These are phyloP conservation scores for Teratosphaeriaceae sp. DNA, from an alignment of 2,329 filamentous ascomycete species.

Conservation along the genomic window DNA sequence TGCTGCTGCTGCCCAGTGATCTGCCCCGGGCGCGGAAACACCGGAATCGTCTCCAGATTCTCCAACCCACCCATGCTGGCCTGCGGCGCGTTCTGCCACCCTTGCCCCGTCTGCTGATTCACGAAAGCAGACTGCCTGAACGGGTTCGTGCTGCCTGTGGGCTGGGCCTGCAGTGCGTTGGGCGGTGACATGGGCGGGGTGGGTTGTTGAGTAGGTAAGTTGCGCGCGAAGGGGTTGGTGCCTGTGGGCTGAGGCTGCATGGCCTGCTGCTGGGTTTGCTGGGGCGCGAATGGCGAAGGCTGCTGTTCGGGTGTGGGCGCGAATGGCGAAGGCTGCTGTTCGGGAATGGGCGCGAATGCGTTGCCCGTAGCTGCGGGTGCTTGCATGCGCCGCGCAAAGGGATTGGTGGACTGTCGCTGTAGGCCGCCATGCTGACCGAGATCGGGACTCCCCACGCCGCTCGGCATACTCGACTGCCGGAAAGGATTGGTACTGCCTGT, in stretches of 20 bases:
- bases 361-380: conserved; percentile 8
- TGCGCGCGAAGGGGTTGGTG: conserved; percentile 65
- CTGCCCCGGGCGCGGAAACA: conserved; percentile 75
- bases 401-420: conserved; percentile 35
- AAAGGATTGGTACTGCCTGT: conserved; percentile 79
- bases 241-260: conserved; percentile 57
- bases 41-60: conserved; percentile 67
- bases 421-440: conserved; percentile 12
- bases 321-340: conserved; percentile 15
- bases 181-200: conserved; percentile 32
- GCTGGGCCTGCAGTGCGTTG: conserved; percentile 55
- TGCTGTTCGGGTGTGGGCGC: conserved; percentile 13
- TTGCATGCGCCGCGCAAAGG: conserved; percentile 54
- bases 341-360: conserved; percentile 7
- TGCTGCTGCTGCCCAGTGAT: conserved; percentile 13
- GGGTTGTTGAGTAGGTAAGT: conserved; percentile 37
- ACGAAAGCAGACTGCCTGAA: conserved; percentile 89
- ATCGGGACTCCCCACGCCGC: conserved; percentile 10
- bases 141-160: conserved; percentile 86
- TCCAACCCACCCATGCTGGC: conserved; percentile 76
- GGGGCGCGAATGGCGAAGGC: conserved; percentile 14
- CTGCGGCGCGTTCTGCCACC: conserved; percentile 72
- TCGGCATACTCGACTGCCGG: conserved; percentile 74
- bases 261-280: conserved; percentile 33
- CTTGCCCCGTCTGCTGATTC: conserved; percentile 78